These are phyloP conservation scores for Tricholomella constricta DNA, from an alignment of 768 basidiomycete species.

Conservation along the genomic window DNA sequence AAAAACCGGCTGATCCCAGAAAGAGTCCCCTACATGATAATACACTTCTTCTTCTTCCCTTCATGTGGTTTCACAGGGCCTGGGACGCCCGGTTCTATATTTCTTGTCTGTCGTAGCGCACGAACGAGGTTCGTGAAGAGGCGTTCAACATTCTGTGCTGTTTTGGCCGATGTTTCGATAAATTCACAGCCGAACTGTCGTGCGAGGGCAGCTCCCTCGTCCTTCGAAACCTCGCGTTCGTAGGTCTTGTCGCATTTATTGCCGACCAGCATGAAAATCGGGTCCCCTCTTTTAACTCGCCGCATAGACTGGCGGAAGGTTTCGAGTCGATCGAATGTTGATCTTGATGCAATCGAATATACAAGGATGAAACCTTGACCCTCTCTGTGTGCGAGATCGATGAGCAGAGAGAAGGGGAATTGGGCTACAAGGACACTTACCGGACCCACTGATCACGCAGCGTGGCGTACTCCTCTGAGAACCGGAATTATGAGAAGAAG, in stretches of 20 bases:
- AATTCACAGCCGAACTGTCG: slow-evolving; percentile 88
- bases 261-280: slow-evolving; percentile 92
- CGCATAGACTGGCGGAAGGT: slow-evolving; percentile 89
- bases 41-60: slow-evolving; percentile 59
- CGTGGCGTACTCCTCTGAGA: slow-evolving; percentile 92
- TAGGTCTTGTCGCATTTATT: slow-evolving; percentile 95
- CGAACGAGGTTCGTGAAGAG: slow-evolving; percentile 90
- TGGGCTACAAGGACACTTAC: slow-evolving; percentile 47
- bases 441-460: slow-evolving; percentile 98
- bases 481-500: slow-evolving; percentile 19
- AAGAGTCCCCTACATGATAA: slow-evolving; percentile 77
- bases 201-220: slow-evolving; percentile 85
- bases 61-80: slow-evolving; percentile 41
- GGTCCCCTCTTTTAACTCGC: slow-evolving; percentile 82
- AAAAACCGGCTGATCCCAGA: slow-evolving; percentile 63
- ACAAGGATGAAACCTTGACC: slow-evolving; percentile 98
- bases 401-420: slow-evolving; percentile 11
- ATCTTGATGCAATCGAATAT: slow-evolving; percentile 94
- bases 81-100: slow-evolving; percentile 48
- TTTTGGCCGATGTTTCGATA: slow-evolving; percentile 96
- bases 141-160: slow-evolving; percentile 86
- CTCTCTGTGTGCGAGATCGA: slow-evolving; percentile 54
- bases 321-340: slow-evolving; percentile 88
- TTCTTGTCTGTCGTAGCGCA: slow-evolving; percentile 72
- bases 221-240: slow-evolving; percentile 87